Conservation (phyloP, 108 stramenopile genomes). For the Nitzschia sp. region DNA sequence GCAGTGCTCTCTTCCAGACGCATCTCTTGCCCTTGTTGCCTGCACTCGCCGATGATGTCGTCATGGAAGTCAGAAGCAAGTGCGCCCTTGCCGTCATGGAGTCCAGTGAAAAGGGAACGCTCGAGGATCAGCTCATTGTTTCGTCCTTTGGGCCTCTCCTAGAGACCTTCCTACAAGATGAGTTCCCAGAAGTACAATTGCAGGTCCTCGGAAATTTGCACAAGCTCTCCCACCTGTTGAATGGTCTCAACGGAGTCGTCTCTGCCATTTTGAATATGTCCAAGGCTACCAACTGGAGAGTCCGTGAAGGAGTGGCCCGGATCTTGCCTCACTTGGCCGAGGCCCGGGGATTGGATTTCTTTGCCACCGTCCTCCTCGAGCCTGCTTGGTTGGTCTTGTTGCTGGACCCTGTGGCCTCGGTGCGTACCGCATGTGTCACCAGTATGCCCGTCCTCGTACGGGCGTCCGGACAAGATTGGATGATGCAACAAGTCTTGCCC, state of each 20-base stretch:
- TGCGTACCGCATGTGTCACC: constrained; percentile 67
- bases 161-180: constrained; percentile 82
- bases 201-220: constrained; percentile 83
- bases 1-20: constrained; percentile 62
- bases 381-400: constrained; percentile 79
- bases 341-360: constrained; percentile 75
- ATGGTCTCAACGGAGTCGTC: constrained; percentile 80
- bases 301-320: constrained; percentile 74
- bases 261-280: constrained; percentile 77
- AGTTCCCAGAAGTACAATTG: constrained; percentile 89
- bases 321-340: constrained; percentile 82
- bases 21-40: constrained; percentile 73
- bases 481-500: constrained; percentile 66
- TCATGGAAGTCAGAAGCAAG: constrained; percentile 63
- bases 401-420: constrained; percentile 79
- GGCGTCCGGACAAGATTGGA: constrained; percentile 81
- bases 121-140: constrained; percentile 76
- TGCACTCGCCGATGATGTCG: constrained; percentile 59
- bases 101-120: constrained; percentile 62
- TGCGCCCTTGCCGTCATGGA: constrained; percentile 78
- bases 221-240: constrained; percentile 73
- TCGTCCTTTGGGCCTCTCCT: constrained; percentile 77
- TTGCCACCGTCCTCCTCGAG: constrained; percentile 73
- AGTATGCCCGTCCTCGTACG: constrained; percentile 72
- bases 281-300: constrained; percentile 84